Percentiles rank a stretch among this genome's conserved stretches.
phyloP scores from a whole-genome alignment of 805 yeast genomes.

The Blastobotrys chiropterorum region DNA sequence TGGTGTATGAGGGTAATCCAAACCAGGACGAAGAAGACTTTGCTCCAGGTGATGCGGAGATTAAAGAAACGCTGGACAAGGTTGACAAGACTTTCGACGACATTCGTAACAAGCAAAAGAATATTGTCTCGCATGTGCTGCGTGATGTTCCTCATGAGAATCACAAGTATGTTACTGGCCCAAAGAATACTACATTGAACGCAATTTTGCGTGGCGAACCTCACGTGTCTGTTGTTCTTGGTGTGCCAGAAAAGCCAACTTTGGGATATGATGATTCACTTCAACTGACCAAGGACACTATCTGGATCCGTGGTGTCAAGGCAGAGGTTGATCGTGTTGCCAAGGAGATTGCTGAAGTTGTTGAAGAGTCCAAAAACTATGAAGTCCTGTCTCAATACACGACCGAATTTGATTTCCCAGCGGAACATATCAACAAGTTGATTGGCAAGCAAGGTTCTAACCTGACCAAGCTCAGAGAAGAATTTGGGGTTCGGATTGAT shows the following conservation, averaged over 20 bases:
- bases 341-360: conserved; percentile 45
- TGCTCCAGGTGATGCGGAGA: conserved; percentile 60
- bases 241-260: conserved; percentile 13
- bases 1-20: conserved; percentile 45
- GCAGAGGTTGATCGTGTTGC: conserved; percentile 51
- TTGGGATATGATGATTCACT: conserved; percentile 23
- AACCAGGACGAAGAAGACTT: conserved; percentile 52
- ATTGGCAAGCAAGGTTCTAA: conserved; percentile 87
- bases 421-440: conserved; percentile 62
- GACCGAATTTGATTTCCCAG: conserved; percentile 54
- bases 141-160: conserved; percentile 42
- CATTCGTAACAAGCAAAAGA: conserved; percentile 52
- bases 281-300: conserved; percentile 40
- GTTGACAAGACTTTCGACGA: conserved; percentile 47
- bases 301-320: conserved; percentile 65
- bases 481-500: conserved; percentile 71
- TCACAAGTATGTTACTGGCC: conserved; percentile 58
- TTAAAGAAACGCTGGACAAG: conserved; percentile 45
- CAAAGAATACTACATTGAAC: conserved; percentile 52
- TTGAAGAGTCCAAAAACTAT: conserved; percentile 50
- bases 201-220: conserved; percentile 35
- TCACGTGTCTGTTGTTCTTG: conserved; percentile 29
- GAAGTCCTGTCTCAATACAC: conserved; percentile 41
- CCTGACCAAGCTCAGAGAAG: conserved; percentile 60
- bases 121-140: conserved; percentile 47